Conservation (phyloP, 768 basidiomycete species). For the Russula griseocarnosa region DNA sequence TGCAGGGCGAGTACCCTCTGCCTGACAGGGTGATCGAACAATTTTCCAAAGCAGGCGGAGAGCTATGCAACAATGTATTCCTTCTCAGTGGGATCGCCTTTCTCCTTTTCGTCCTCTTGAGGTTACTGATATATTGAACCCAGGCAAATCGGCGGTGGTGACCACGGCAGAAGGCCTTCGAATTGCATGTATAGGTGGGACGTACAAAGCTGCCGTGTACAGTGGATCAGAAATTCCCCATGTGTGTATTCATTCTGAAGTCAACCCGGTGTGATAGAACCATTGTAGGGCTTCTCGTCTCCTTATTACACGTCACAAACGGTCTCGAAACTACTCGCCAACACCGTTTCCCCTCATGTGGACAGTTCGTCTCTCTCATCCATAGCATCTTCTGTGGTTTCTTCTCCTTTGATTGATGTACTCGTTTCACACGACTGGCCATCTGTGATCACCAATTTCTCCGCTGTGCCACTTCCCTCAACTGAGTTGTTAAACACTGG, state of each 20-base stretch:
- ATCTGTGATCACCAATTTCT: constrained; percentile 55
- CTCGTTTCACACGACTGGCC: constrained; percentile 82
- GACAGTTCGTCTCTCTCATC: constrained; percentile 54
- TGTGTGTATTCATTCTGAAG: constrained; percentile 43
- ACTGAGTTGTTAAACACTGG: constrained; percentile 44
- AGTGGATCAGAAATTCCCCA: constrained; percentile 57
- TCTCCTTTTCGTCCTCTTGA: constrained; percentile 44
- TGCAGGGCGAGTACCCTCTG: constrained; percentile 77
- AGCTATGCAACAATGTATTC: constrained; percentile 78
- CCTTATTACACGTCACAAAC: constrained; percentile 71
- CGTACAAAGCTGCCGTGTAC: constrained; percentile 61
- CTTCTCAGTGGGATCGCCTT: constrained; percentile 71
- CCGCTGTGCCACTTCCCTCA: constrained; percentile 46
- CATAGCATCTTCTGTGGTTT: constrained; percentile 56
- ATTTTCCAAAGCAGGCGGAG: constrained; percentile 70
- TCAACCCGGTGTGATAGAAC: constrained; percentile 49
- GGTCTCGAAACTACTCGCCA: constrained; percentile 66
- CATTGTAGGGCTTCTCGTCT: constrained; percentile 62
- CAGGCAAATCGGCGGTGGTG: constrained; percentile 78
- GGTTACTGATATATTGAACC: constrained; percentile 13
- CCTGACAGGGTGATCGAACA: constrained; percentile 70
- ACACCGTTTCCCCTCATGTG: constrained; percentile 53
- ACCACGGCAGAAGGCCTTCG: constrained; percentile 76
- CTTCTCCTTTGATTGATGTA: constrained; percentile 71
- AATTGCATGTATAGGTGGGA: constrained; percentile 82